Base-by-base conservation (phyloP, 1,284 basidiomycete genomes). In the Hypsizygus ulmarius region DNA sequence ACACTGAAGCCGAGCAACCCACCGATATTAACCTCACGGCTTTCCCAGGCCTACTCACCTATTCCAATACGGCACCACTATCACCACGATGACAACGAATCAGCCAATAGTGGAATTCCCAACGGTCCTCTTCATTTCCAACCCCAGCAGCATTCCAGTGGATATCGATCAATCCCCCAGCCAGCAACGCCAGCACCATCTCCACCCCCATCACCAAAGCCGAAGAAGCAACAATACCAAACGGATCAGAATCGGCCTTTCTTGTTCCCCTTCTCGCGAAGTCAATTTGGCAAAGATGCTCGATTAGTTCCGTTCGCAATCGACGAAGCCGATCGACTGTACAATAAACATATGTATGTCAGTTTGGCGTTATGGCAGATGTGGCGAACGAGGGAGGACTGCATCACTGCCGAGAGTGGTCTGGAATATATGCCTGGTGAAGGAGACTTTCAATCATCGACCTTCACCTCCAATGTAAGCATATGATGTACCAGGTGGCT, bases 171-270 rank as follows among this genome's bases (percentile, higher is more conserved):
- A 15, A 72, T 75, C 29, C 79, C 77, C 14, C 87, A 90, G 60
- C 79, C 89, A 3, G 79, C 82, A 10, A 95, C 91, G 2, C 94
- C 93, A 1, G 92, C 91, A 18, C 94, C 95, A 2, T 84, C 92
- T 0, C 95, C 95, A 0, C 88, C 93, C 1, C 88, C 89, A 0
- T 85, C 87, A 16, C 86, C 84, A 12, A 97, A 96, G 63, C 93
- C 91, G 6, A 98, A 98, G 74, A 98, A 98, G 67, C 93, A 96
- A 63, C 95, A 97, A 64, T 99, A 94, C 67, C 97, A 99, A 67
- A 99, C 97, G 0, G 97, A 99, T 65, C 97, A 97, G 63, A 85
- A 74, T 28, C 79, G 92, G 6, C 97, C 97, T 1, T 99, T 99
- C 64, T 74, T 99, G 48, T 94, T 99, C 64, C 97, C 97, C 0